Base-by-base conservation (phyloP, 169 alveolate genomes). In the Neospora caninum region DNA sequence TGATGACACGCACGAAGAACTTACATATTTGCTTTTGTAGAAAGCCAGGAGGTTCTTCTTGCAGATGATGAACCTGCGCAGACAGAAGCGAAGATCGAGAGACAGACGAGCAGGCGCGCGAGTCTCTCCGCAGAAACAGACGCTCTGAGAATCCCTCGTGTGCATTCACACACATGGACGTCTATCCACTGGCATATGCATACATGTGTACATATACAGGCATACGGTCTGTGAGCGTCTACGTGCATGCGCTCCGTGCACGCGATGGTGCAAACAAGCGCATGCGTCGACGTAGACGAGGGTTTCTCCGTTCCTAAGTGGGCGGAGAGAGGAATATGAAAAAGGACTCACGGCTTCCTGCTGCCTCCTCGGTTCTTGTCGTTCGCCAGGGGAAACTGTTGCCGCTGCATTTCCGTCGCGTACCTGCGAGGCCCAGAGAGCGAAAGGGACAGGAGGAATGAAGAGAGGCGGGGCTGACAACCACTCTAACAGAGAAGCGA, bases 1-100 rank as follows among this genome's bases (percentile, higher is more conserved):
- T 20, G 73, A 64, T 18, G 27, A 64, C 18, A 18, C 27, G 38
- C 42, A 80, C n/a, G 29, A 4, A 13, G 22, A 29, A 2, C 96
- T 84, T 58, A 94, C 96, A 91, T 49, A 91, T 86, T 94, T 94
- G 67, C 53, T 91, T n/a, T 82, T 91, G 83, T 94, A 94, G 49
- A 94, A 70, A 13, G 96, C 96, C 87, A 94, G 39, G 53, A 87
- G 88, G 29, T 88, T 89, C 80, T 91, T 91, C 80, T 92, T 94
- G 69, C 94, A 94, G 53, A 94, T 25, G 53, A 94, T 91, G 80
- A 94, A 94, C 45, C 96, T 94, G 69, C 43, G 20, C 70, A 83
- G 53, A 84, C 20, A 93, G 41, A 49, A n/a, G n/a, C n/a, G n/a
- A n/a, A n/a, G n/a, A n/a, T n/a, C n/a, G n/a, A n/a, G n/a, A n/a